These are phyloP conservation scores for Apiotrichum veenhuisii DNA, from an alignment of 1,284 basidiomycete genomes.

Conservation along the genomic window DNA sequence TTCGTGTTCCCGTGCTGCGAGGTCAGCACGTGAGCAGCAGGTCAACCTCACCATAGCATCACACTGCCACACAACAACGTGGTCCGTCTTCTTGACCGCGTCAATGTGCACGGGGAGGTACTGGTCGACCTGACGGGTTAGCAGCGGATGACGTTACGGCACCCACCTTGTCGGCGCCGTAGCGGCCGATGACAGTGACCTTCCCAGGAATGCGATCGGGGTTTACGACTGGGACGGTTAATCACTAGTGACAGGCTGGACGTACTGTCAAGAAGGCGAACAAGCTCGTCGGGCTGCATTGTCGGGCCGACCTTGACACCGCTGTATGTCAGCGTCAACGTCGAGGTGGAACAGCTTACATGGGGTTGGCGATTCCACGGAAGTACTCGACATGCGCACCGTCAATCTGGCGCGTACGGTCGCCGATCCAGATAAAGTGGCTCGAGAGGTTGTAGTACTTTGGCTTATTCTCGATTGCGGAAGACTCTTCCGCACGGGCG, in stretches of 20 bases:
- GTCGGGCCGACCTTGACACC: constrained; percentile 94
- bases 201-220: constrained; percentile 75
- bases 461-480: not conserved
- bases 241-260: constrained; percentile 34
- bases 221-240: constrained; percentile 65
- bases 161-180: constrained; percentile 76
- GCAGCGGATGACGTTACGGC: not conserved
- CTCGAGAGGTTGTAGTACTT: constrained; percentile 58
- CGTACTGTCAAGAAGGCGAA: constrained; percentile 72
- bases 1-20: constrained; percentile 60
- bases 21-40: not conserved
- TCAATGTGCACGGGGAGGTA: constrained; percentile 76
- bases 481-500: constrained; percentile 5
- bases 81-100: constrained; percentile 73
- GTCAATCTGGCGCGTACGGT: constrained; percentile 86
- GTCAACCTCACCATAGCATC: constrained; percentile 81
- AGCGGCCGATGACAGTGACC: constrained; percentile 87
- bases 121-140: constrained; percentile 61
- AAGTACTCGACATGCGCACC: constrained; percentile 97
- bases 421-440: constrained; percentile 96
- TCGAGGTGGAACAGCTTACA: constrained; percentile 47
- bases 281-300: constrained; percentile 77
- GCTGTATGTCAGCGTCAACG: constrained; percentile 24
- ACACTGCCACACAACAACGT: constrained; percentile 88
- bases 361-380: constrained; percentile 88